Evolutionary conservation across 2,329 filamentous ascomycete genomes (phyloP).

Genomic region (Aspergillus aculeatinus): DNA sequence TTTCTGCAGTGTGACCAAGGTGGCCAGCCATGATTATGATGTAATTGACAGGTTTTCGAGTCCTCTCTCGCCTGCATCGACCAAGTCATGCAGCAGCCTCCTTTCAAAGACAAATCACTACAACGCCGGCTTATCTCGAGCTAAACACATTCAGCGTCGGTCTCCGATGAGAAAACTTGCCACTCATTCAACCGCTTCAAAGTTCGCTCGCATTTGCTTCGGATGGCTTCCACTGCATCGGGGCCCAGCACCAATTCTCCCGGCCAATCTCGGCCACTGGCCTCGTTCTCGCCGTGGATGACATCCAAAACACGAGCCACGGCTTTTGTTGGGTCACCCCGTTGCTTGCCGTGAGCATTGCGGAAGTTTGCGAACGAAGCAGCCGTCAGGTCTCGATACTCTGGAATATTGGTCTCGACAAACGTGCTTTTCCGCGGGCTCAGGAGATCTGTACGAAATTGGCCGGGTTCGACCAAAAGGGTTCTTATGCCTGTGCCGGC

Average conservation of each 20-base stretch:
- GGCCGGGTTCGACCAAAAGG: constrained; percentile 39
- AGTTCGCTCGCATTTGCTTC: constrained; percentile 6
- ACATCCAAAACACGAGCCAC: constrained; percentile 34
- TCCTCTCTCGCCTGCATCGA: background rate
- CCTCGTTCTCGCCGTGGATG: constrained; percentile 24
- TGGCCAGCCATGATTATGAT: background rate
- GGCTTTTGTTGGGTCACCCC: constrained; percentile 32
- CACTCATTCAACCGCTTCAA: constrained; percentile 10
- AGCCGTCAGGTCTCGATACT: constrained; percentile 26
- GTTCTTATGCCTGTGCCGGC: constrained; percentile 34
- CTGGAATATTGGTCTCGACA: constrained; percentile 15
- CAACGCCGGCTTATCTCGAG: no score
- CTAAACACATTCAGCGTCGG: constrained; percentile 2
- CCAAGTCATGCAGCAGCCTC: background rate
- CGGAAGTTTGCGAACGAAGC: constrained; percentile 16
- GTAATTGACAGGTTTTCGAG: background rate
- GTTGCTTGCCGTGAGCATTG: constrained; percentile 27
- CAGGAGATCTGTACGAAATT: constrained; percentile 35
- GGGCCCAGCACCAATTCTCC: constrained; percentile 29
- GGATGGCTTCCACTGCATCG: constrained; percentile 20
- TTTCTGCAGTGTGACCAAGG: background rate
- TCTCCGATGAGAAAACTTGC: constrained; percentile 7
- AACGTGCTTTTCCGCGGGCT: constrained; percentile 14
- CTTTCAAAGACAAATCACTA: no score
- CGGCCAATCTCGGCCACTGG: constrained; percentile 24